Conservation (phyloP, 2,329 filamentous ascomycete genomes). For the Beauveria sp. region DNA sequence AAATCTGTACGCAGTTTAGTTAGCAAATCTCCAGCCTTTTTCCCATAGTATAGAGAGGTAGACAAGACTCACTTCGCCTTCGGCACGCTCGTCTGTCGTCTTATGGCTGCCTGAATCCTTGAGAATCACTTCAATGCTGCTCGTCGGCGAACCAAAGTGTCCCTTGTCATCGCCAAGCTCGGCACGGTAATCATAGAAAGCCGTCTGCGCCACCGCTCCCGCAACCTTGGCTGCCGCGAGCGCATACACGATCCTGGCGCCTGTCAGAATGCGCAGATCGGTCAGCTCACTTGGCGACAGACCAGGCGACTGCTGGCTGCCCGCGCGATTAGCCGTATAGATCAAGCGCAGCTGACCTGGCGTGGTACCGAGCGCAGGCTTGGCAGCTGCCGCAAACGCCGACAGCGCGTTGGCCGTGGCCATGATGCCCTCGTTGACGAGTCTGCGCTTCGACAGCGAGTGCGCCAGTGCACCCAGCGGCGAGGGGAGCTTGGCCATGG, state of each 20-base stretch:
- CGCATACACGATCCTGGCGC: constrained; percentile 76
- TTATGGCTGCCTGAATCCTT: constrained; percentile 52
- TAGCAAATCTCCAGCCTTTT: neutral
- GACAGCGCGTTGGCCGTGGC: constrained; percentile 45
- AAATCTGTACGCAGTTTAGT: constrained; percentile 42
- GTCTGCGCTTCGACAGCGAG: constrained; percentile 60
- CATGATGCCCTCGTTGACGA: constrained; percentile 65
- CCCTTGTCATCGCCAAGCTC: constrained; percentile 23
- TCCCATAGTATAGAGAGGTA: neutral
- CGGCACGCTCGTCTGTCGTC: constrained; percentile 53
- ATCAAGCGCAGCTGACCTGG: constrained; percentile 74
- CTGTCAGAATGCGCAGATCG: constrained; percentile 73
- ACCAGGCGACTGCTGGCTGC: constrained; percentile 54
- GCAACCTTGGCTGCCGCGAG: constrained; percentile 77
- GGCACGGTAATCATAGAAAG: constrained; percentile 77
- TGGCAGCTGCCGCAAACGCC: constrained; percentile 48
- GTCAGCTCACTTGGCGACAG: constrained; percentile 65
- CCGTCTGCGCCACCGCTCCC: constrained; percentile 80
- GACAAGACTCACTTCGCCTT: constrained; percentile 51
- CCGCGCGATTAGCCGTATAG: constrained; percentile 68
- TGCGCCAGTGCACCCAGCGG: constrained; percentile 60
- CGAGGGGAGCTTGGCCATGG: constrained; percentile 52
- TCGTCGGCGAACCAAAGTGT: constrained; percentile 79
- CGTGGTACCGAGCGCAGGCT: constrained; percentile 50
- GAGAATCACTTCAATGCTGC: constrained; percentile 70